Percentiles rank a stretch among this genome's conserved stretches.
Conservation (phyloP, 2,329 filamentous ascomycete species). For the Cytospora leucostoma region DNA sequence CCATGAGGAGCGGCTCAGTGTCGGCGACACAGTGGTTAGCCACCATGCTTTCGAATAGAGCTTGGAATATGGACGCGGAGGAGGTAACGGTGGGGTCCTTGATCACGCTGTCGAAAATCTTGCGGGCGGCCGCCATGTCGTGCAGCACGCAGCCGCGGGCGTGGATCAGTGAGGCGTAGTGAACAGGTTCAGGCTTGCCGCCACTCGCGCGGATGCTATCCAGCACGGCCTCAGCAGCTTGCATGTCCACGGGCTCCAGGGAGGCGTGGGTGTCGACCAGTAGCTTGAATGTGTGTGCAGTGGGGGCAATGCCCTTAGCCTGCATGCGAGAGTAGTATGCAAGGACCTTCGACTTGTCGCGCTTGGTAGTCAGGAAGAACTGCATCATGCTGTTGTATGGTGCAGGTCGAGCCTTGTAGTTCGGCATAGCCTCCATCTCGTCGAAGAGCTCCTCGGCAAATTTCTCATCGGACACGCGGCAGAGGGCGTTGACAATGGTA, state of each 20-base stretch:
- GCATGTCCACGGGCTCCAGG: conserved; percentile 86
- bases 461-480: conserved; percentile 95
- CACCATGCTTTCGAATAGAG: conserved; percentile 95
- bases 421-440: conserved; percentile 98
- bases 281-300: conserved; percentile 95
- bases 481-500: conserved; percentile 96
- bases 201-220: conserved; percentile 74
- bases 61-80: conserved; percentile 90
- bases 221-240: conserved; percentile 80
- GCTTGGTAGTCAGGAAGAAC: conserved; percentile 97
- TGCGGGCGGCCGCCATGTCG: conserved; percentile 80
- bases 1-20: conserved; percentile 70
- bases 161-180: conserved; percentile 94
- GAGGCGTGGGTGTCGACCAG: conserved; percentile 94
- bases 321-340: conserved; percentile 96
- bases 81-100: conserved; percentile 65
- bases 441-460: conserved; percentile 98
- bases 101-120: conserved; percentile 80
- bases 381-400: conserved; percentile 99
- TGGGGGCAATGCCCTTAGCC: conserved; percentile 81
- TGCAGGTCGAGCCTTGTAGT: conserved; percentile 96
- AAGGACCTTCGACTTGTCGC: conserved; percentile 90
- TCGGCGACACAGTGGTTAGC: conserved; percentile 84
- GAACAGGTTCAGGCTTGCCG: conserved; percentile 82
- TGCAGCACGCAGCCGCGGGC: conserved; percentile 93